These are phyloP conservation scores for Tetrapisispora pingtungensis DNA, from an alignment of 805 yeast species.

Conservation along the genomic window DNA sequence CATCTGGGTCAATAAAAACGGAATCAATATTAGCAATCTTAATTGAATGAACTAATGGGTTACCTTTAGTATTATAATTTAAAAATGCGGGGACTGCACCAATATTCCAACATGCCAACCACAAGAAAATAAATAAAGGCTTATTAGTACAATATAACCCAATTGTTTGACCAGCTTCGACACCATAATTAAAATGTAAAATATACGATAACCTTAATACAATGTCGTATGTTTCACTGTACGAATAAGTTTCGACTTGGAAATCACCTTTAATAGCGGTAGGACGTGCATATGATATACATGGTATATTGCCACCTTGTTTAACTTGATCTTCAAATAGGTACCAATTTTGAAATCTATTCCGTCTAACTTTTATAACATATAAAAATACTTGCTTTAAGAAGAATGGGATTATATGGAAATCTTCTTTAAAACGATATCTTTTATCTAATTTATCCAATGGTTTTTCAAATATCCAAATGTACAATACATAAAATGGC, in stretches of 20 bases:
- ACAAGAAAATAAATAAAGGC: conserved; percentile 66
- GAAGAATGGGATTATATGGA: conserved; percentile 38
- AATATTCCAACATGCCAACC: conserved; percentile 84
- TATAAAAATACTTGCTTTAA: conserved; percentile 35
- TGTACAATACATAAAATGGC: conserved; percentile 7
- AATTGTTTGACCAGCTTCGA: conserved; percentile 56
- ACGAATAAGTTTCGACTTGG: conserved; percentile 53
- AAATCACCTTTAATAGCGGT: conserved; percentile 41
- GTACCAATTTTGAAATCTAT: conserved; percentile 55
- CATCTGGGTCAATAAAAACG: conserved; percentile 67
- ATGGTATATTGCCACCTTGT: conserved; percentile 40
- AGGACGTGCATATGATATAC: conserved; percentile 47
- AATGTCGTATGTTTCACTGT: conserved; percentile 54
- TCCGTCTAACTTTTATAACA: conserved; percentile 18
- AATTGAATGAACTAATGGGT: conserved; percentile 71
- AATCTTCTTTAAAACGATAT: conserved; percentile 41
- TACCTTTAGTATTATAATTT: conserved; percentile 67
- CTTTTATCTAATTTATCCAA: conserved; percentile 19
- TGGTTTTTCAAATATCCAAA: conserved; percentile 8
- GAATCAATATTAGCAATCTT: conserved; percentile 53
- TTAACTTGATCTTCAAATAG: conserved; percentile 47
- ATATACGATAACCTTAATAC: conserved; percentile 58
- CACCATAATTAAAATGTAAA: conserved; percentile 51
- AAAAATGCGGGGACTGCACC: conserved; percentile 86
- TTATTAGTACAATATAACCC: conserved; percentile 74